Evolutionary conservation across 257 asterid genomes (phyloP), one percentile per base, ranked within the genome.

Genomic region (Lavandula angustifolia): DNA sequence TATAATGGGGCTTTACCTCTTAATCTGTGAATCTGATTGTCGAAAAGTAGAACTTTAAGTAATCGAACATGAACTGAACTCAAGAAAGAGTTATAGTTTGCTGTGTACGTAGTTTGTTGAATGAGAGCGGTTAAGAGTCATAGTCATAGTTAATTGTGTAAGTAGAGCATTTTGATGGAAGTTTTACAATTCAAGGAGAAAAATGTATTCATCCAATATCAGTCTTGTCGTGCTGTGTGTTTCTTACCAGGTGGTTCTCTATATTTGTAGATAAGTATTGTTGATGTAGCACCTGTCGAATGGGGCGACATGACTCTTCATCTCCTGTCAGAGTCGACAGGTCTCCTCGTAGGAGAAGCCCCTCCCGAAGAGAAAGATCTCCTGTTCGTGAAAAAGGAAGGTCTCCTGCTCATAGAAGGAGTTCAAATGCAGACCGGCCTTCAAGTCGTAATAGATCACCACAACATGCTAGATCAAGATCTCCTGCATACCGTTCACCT

Each of bases 341-440:
- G 48, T 78, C 94, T 67, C 87, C 95, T 78, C 80, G 73, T 47
- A 75, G 76, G 68, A 79, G 79, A 78, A 81, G 79, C 68, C 75
- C 90, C 33, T 67, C 85, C 9, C 66, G 73, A 11, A 87, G 87
- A 71, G 95, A 85, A 67, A 73, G 72, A 58, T 88, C 95, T 66
- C 27, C 27, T 22, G 27, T 22, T 22, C 27, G 27, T 22, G 27
- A 22, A 22, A 22, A 22, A 22, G 27, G 27, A 22, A 22, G 27
- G 62, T 85, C 95, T 62, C 91, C 96, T 53, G 64, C 68, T 57
- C 84, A 80, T 12, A 81, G 75, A 31, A 74, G 75, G 76, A 83
- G 79, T 59, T 82, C 92, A 9, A 84, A 74, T 34, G 49, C 67
- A 47, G 82, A 76, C 22, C 69, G 63, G 54, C 35, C 38, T 60